Evolutionary conservation across 106 monocot species (phyloP).

Genomic region (Dioscorea alata): DNA sequence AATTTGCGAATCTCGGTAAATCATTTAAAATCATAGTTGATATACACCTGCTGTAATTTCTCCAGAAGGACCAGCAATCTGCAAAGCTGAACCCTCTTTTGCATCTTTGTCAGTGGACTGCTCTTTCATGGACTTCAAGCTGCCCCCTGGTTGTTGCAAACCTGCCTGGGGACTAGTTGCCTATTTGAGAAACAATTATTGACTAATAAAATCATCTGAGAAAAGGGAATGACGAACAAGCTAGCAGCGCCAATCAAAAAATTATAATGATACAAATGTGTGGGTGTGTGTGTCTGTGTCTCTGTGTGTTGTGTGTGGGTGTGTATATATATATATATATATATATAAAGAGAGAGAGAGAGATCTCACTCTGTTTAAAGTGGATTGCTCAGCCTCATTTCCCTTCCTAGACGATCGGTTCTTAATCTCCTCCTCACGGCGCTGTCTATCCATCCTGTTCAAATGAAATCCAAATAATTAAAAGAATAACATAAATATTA

Average conservation of each 20-base stretch:
- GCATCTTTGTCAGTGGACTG: conserved; percentile 77
- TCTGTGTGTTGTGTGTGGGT: too few relatives aligned
- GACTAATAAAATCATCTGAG: too few relatives aligned
- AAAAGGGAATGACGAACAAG: too few relatives aligned
- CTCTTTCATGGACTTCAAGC: conserved; percentile 83
- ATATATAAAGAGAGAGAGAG: background rate
- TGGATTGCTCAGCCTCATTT: conserved; percentile 69
- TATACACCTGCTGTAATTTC: conserved; percentile 84
- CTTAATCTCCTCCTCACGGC: conserved; percentile 85
- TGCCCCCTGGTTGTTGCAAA: conserved; percentile 61
- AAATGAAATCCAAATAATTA: conserved; percentile 1
- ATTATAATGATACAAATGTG: too few relatives aligned
- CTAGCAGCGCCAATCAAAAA: too few relatives aligned
- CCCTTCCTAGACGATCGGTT: conserved; percentile 75
- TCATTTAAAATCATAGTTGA: background rate
- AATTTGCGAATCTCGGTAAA: too few relatives aligned
- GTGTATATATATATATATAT: background rate
- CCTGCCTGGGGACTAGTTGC: conserved; percentile 90
- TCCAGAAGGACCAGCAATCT: conserved; percentile 82
- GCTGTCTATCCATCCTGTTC: conserved; percentile 89
- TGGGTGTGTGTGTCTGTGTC: background rate
- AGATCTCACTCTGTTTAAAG: conserved; percentile 54
- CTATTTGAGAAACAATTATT: conserved; percentile 17
- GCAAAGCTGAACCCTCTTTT: conserved; percentile 73
- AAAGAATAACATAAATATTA: too few relatives aligned